Evolutionary conservation across 2,329 filamentous ascomycete genomes (phyloP).

Genomic region (Paecilomyces variotii): DNA sequence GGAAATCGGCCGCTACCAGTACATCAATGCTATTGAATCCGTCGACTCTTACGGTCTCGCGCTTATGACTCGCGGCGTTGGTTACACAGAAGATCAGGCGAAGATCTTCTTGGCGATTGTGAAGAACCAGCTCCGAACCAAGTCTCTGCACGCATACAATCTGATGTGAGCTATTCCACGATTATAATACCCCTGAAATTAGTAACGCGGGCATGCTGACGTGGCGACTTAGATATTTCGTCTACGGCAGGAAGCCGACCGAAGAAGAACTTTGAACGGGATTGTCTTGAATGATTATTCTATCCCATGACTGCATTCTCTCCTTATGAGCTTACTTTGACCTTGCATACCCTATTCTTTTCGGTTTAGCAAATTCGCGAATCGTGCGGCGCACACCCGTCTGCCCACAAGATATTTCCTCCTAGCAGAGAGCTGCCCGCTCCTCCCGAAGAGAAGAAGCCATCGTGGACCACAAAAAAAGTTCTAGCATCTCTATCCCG

Average conservation of each 20-base stretch:
- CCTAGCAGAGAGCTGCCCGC: no score
- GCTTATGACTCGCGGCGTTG: constrained; percentile 14
- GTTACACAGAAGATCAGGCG: constrained; percentile 11
- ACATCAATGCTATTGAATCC: constrained; percentile 10
- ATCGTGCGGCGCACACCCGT: no score
- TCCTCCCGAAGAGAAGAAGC: no score
- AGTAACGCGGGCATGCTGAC: neutral
- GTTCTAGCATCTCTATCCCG: no score
- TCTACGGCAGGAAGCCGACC: neutral
- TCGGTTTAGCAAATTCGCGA: no score
- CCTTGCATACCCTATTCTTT: no score
- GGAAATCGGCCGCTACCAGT: constrained; percentile 8
- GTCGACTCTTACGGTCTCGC: constrained; percentile 14
- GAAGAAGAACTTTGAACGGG: neutral
- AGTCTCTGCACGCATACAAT: neutral
- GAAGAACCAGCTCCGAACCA: neutral
- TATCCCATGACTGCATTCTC: neutral
- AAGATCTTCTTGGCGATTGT: neutral
- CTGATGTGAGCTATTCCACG: neutral
- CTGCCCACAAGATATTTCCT: no score
- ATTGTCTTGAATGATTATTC: neutral
- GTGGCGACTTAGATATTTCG: neutral
- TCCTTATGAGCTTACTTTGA: no score
- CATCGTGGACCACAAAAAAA: no score
- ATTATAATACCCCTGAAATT: neutral